phyloP scores from a whole-genome alignment of 1,284 basidiomycete species.

The Pascua sp. region DNA sequence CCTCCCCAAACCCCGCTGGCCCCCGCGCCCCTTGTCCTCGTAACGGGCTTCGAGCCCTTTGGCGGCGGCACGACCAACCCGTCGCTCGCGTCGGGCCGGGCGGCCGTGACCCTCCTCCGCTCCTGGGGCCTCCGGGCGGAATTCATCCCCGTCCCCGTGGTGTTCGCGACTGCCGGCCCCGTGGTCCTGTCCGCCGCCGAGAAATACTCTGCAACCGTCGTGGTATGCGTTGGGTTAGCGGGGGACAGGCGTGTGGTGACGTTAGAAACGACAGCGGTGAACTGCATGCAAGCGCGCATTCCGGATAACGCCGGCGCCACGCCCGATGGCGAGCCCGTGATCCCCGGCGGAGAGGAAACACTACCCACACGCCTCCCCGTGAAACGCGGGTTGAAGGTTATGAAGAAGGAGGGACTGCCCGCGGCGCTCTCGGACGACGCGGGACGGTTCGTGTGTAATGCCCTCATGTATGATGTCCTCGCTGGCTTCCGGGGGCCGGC shows the following conservation, averaged over 20 bases:
- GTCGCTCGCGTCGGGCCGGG: conserved; percentile 2
- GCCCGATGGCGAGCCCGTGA: conserved; percentile 8
- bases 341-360: neutral
- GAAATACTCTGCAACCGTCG: conserved; percentile 5
- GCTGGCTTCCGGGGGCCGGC: neutral
- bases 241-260: conserved; percentile 3
- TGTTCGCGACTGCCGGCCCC: conserved; percentile 7
- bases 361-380: conserved; percentile 10
- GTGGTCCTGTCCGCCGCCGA: conserved; percentile 1
- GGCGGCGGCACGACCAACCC: conserved; percentile 16
- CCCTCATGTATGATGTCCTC: conserved; percentile 13
- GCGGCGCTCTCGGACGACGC: conserved; percentile 9
- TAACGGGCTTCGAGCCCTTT: conserved; percentile 20
- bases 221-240: conserved; percentile 14
- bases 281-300: conserved; percentile 11
- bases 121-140: conserved; percentile 4
- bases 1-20: too few species aligned
- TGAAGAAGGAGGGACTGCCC: conserved; percentile 7
- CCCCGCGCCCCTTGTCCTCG: conserved; percentile 8
- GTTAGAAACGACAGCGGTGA: conserved; percentile 14
- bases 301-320: conserved; percentile 15
- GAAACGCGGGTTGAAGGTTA: neutral
- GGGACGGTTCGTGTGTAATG: conserved; percentile 18
- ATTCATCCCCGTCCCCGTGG: conserved; percentile 17
- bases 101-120: conserved; percentile 7